Conservation (phyloP, 1,284 basidiomycete genomes). For the Phellinidium pouzarii region DNA sequence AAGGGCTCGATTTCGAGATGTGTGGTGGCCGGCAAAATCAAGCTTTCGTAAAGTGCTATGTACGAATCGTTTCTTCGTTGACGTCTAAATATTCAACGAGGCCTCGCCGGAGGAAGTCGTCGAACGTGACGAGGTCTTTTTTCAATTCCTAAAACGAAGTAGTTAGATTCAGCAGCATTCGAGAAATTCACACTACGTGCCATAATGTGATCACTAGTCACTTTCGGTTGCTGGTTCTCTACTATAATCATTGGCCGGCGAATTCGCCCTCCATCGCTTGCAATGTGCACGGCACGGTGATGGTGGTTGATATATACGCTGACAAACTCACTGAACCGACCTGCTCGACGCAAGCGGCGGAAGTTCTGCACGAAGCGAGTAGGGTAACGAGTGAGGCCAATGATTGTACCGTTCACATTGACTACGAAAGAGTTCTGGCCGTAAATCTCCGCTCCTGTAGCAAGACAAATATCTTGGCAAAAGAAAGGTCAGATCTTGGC, state of each 20-base stretch:
- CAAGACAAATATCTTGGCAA: slow-evolving; percentile 79
- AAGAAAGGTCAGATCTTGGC: slow-evolving; percentile 19
- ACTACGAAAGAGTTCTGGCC: slow-evolving; percentile 88
- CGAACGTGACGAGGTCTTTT: slow-evolving; percentile 75
- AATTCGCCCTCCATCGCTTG: slow-evolving; percentile 95
- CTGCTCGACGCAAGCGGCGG: slow-evolving; percentile 86
- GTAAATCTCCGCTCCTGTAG: slow-evolving; percentile 96
- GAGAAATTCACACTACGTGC: slow-evolving; percentile 36
- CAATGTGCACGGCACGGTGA: slow-evolving; percentile 93
- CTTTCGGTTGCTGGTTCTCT: slow-evolving; percentile 73
- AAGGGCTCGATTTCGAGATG: slow-evolving; percentile 99
- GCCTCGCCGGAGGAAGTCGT: slow-evolving; percentile 92
- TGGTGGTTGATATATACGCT: slow-evolving; percentile 96
- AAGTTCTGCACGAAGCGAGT: slow-evolving; percentile 86
- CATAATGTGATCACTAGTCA: slow-evolving; percentile 76
- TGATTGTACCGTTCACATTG: slow-evolving; percentile 94
- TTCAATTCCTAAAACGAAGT: slow-evolving; percentile 61
- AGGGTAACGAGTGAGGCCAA: slow-evolving; percentile 88
- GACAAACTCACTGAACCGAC: slow-evolving; percentile 94
- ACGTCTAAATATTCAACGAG: slow-evolving; percentile 99
- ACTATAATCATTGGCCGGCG: slow-evolving; percentile 99
- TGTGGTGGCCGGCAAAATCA: slow-evolving; percentile 79
- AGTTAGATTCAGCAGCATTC: too few species aligned
- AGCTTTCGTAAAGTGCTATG: slow-evolving; percentile 91
- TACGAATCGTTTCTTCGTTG: slow-evolving; percentile 98